Base-by-base conservation (phyloP, 805 yeast species). In the Cyberlindnera maritima region DNA sequence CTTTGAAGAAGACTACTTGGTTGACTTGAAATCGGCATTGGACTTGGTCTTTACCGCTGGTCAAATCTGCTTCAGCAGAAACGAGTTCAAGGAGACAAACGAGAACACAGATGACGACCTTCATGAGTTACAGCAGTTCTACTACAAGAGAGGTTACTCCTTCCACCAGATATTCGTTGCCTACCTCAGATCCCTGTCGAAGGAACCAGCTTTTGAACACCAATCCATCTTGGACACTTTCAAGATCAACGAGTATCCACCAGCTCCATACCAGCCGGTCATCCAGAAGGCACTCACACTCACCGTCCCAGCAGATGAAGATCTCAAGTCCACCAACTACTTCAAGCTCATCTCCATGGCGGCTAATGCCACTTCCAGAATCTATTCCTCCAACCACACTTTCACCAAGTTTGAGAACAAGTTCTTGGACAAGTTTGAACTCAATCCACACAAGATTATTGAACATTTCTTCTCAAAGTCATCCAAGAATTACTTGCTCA, bases 381-480 rank as follows among this genome's bases (percentile, higher is more conserved):
- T 54, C 25, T 64, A 59, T 52, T 63, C 63, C 13, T 62, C 62
- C 19, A 60, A 58, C 53, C 66, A 65, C 33, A 60, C 66, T 6
- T 61, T 64, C 33, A 72, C 68, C 4, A 74, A 63, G 52, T 66
- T 68, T 39, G 70, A 61, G 44, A 73, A 64, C 37, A 70, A 72
- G 33, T 67, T 70, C 41, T 54, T 69, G 21, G 74, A 68, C 33
- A 73, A 64, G 36, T 72, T 71, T 42, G 70, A 66, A 36, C 64
- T 64, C 38, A 70, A 72, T 39, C 76, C 67, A 38, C 63, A 61
- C 48, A 60, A 61, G 52, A 62, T 66, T 17, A 60, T 67, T 19
- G 66, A 61, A 15, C 58, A 61, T 25, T 58, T 67, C 39, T 66
- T 66, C 43, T 65, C 70, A n/a, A 64, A 65, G 41, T 62, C 68